These are phyloP conservation scores for Lycium ferocissimum DNA, from an alignment of 257 asterid genomes.

Conservation along the genomic window DNA sequence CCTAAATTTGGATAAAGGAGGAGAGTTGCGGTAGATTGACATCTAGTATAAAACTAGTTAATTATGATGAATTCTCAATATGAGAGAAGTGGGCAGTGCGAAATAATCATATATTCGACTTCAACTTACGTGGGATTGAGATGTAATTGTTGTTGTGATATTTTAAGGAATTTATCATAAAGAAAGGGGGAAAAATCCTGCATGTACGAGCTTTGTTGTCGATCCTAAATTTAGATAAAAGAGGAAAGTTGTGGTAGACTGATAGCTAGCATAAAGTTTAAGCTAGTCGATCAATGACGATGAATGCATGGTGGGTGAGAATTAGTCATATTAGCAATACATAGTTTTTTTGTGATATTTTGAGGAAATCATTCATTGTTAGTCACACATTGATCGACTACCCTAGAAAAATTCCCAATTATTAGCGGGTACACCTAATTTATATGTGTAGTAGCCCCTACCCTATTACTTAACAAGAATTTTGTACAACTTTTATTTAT, in stretches of 20 bases:
- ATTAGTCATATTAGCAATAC: too few species aligned
- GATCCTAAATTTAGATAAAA: neutral
- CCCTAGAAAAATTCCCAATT: slow-evolving; percentile 25
- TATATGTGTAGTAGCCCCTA: slow-evolving; percentile 18
- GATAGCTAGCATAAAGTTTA: neutral
- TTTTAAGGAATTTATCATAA: neutral
- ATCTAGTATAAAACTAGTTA: neutral
- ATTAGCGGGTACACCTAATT: slow-evolving; percentile 39
- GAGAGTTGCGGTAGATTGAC: neutral
- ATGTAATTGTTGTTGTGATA: neutral
- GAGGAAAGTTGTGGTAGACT: neutral
- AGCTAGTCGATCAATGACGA: neutral
- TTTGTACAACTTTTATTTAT: neutral
- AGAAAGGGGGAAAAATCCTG: too few species aligned
- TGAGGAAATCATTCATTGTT: neutral
- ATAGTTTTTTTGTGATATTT: neutral
- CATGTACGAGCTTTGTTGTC: neutral
- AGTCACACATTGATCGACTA: neutral
- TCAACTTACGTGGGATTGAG: neutral
- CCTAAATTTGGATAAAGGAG: neutral
- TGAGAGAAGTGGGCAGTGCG: neutral
- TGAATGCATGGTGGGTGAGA: neutral
- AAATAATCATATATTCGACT: too few species aligned
- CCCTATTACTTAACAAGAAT: slow-evolving; percentile 22
- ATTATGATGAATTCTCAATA: neutral